Base-by-base conservation (phyloP, 2,329 filamentous ascomycete genomes). In the Alternaria sp. region DNA sequence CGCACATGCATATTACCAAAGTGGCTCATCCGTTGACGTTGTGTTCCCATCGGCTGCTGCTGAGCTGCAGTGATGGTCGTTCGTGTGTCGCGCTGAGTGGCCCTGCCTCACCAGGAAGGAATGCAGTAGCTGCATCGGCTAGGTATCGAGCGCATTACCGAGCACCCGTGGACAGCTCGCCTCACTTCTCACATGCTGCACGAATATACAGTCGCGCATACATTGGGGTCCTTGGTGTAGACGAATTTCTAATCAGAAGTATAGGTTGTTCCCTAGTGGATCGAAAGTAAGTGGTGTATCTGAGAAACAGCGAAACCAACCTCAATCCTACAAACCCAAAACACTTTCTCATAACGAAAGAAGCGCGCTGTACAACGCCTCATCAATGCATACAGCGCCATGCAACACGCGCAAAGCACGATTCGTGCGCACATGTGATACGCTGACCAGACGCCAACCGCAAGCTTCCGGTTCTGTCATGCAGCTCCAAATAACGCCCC, bases 361-460 rank as follows among this genome's bases (percentile, higher is more conserved):
- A 47, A 53, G 46, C 60, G 55, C 55, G 44, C 23, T 70, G 46
- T 66, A 57, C 63, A 73, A 71, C 70, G 71, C 71, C 70, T 56
- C 64, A 45, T 60, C 56, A 57, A 74, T 74, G 73, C 72, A 71
- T 67, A 60, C 65, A 66, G 71, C 67, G 66, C 49, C 68, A 65
- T 75, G 73, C 71, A 73, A 41, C 59, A 51, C 71, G 60, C 67
- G 67, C 60, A 57, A 45, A 60, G 64, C 50, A 68, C 60, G 66
- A 65, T 64, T 69, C 58, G 63, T 70, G 69, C 69, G 63, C 33
- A 56, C 58, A 46, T 67, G 58, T 74, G 64, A 77, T 76, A 72
- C 71, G 72, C 69, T 68, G 60, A 60, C 56, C 55, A 58, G 43
- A 55, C 51, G 57, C 61, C 61, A 55, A 58, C 60, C 44, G 49